phyloP scores from a whole-genome alignment of 1,139 yeast genomes.

The Taphrina populina region DNA sequence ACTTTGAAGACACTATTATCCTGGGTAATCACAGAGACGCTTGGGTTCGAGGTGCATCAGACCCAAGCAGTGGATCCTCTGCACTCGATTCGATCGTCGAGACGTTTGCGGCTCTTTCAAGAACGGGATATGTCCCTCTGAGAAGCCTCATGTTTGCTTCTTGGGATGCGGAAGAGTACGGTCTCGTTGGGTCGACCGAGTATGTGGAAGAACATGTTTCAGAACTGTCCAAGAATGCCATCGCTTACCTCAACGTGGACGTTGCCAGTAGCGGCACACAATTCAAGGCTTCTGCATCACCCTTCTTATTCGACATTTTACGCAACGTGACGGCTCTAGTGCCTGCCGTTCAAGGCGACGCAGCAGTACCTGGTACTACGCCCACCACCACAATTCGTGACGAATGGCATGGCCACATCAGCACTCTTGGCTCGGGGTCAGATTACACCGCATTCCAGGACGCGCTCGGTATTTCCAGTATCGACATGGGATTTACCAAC shows the following conservation, averaged over 20 bases:
- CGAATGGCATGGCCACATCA: constrained; percentile 52
- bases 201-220: constrained; percentile 60
- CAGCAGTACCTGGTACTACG: constrained; percentile 5
- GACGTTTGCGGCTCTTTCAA: constrained; percentile 53
- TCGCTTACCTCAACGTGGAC: constrained; percentile 65
- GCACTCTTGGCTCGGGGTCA: constrained; percentile 62
- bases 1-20: constrained; percentile 55
- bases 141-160: constrained; percentile 61
- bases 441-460: constrained; percentile 69
- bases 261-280: constrained; percentile 58
- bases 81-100: constrained; percentile 59
- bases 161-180: constrained; percentile 77
- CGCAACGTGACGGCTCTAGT: constrained; percentile 45
- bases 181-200: constrained; percentile 65
- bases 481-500: constrained; percentile 57
- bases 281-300: constrained; percentile 54
- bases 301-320: constrained; percentile 52
- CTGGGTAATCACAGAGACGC: constrained; percentile 73
- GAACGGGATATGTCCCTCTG: constrained; percentile 62
- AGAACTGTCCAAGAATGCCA: constrained; percentile 50
- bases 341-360: constrained; percentile 51
- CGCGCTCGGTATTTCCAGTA: constrained; percentile 64
- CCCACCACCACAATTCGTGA: constrained; percentile 54
- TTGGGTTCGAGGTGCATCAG: constrained; percentile 72
- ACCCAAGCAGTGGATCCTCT: constrained; percentile 68